phyloP scores from a whole-genome alignment of 2,329 filamentous ascomycete genomes.

The Phymatotrichopsis omnivora region DNA sequence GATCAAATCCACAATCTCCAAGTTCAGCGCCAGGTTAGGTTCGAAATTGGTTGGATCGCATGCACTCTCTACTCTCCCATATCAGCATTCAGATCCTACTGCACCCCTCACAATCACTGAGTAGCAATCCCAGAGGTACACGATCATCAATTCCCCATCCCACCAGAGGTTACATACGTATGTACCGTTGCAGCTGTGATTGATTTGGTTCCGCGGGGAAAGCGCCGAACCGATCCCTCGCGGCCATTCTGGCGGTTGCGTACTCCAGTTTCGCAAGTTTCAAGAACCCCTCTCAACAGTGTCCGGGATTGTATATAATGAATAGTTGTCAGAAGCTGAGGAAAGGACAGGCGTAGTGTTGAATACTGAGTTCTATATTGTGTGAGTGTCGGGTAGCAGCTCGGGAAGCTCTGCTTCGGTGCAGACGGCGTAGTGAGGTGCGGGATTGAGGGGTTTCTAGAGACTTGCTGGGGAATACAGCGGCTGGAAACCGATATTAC shows the following conservation, averaged over 20 bases:
- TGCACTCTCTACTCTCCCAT: constrained; percentile 60
- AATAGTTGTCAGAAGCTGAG: too few relatives aligned
- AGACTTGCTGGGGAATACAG: neutral
- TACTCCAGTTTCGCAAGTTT: constrained; percentile 60
- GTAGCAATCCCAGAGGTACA: neutral
- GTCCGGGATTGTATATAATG: too few relatives aligned
- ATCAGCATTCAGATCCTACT: constrained; percentile 20
- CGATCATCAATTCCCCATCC: neutral
- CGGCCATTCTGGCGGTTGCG: constrained; percentile 86
- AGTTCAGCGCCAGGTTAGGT: constrained; percentile 88
- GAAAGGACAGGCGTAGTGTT: too few relatives aligned
- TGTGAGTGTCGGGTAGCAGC: too few relatives aligned
- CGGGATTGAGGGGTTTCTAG: too few relatives aligned
- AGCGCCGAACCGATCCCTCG: constrained; percentile 84
- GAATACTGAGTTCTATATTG: too few relatives aligned
- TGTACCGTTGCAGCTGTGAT: constrained; percentile 87
- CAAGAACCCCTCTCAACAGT: constrained; percentile 7
- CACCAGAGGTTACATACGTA: constrained; percentile 45
- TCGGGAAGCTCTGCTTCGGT: too few relatives aligned
- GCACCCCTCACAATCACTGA: constrained; percentile 8
- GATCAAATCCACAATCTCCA: constrained; percentile 93
- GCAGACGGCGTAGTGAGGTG: too few relatives aligned
- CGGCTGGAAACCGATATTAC: too few relatives aligned
- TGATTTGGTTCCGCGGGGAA: constrained; percentile 61
- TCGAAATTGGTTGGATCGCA: constrained; percentile 97